phyloP scores from a whole-genome alignment of 306 rosid species.

The Rosa lucieae region DNA sequence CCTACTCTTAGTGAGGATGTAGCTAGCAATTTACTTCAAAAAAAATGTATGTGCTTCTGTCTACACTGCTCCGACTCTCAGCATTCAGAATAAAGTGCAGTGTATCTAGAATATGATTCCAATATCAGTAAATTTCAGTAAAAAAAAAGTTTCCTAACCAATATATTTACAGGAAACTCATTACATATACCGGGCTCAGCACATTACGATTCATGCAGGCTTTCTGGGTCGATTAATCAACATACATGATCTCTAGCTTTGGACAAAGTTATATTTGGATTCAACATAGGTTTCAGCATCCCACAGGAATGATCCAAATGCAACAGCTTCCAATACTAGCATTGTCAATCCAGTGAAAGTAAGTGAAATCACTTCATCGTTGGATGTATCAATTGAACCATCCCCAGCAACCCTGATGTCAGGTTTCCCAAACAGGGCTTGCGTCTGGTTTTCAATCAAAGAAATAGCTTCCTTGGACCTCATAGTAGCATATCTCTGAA shows the following conservation, averaged over 20 bases:
- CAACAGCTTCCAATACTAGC: slow-evolving; percentile 84
- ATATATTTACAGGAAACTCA: slow-evolving; percentile 22
- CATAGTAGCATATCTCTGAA: slow-evolving; percentile 83
- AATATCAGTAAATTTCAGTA: background rate
- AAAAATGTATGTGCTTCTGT: too few relatives aligned
- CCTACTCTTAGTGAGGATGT: background rate
- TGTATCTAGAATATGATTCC: background rate
- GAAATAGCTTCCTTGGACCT: slow-evolving; percentile 91
- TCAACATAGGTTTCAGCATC: slow-evolving; percentile 81
- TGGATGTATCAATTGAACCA: slow-evolving; percentile 66
- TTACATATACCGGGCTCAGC: slow-evolving; percentile 2
- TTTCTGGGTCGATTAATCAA: background rate
- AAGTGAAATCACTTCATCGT: slow-evolving; percentile 63
- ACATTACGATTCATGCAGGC: slow-evolving; percentile 36
- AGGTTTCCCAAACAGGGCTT: slow-evolving; percentile 83
- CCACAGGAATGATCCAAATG: slow-evolving; percentile 88
- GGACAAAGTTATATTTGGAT: slow-evolving; percentile 69
- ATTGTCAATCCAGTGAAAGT: slow-evolving; percentile 71
- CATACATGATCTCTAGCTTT: slow-evolving; percentile 33
- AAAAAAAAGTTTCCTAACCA: background rate
- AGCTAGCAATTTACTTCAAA: too few relatives aligned
- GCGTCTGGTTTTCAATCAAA: slow-evolving; percentile 94
- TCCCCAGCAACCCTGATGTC: slow-evolving; percentile 59
- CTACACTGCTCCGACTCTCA: background rate
- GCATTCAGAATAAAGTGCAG: background rate